Evolutionary conservation across 75 land plant species (phyloP).

Genomic region (Pinus taeda): DNA sequence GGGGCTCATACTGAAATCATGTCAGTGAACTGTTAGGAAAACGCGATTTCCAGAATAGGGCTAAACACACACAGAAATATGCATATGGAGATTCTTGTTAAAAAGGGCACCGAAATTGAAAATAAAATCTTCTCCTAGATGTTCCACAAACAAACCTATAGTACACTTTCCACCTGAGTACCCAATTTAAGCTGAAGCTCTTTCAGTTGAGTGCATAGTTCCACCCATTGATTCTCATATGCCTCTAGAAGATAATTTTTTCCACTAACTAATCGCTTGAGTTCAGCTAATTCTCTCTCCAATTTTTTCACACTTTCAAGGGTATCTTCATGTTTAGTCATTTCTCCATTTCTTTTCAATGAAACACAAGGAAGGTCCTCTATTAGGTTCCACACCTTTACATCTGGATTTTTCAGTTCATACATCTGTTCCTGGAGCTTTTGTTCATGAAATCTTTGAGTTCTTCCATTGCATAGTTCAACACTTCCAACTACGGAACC

Average conservation of each 20-base stretch:
- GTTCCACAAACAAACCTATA: constrained; percentile 16
- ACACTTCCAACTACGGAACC: neutral
- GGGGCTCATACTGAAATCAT: no score
- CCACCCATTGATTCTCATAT: constrained; percentile 60
- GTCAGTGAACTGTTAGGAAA: no score
- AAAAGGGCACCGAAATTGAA: no score
- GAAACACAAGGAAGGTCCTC: constrained; percentile 14
- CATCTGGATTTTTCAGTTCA: constrained; percentile 6
- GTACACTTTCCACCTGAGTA: constrained; percentile 47
- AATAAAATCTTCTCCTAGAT: no score
- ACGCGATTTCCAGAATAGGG: no score
- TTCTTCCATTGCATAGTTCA: neutral
- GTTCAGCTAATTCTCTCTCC: constrained; percentile 47
- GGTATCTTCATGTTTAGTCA: constrained; percentile 10
- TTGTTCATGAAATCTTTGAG: constrained; percentile 9
- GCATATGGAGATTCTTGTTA: no score
- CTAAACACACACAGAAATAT: no score
- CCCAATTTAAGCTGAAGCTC: constrained; percentile 64
- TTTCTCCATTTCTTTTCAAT: constrained; percentile 16
- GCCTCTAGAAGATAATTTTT: constrained; percentile 56
- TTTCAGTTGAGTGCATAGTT: constrained; percentile 42
- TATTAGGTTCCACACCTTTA: constrained; percentile 14
- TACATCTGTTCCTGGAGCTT: constrained; percentile 1
- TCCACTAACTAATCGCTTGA: constrained; percentile 56
- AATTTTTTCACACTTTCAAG: constrained; percentile 39